A percentile compares a stretch with the other conserved stretches of the same genome.
These are phyloP conservation scores for Marsdenia floribunda DNA, from an alignment of 257 asterid species.

Conservation along the genomic window DNA sequence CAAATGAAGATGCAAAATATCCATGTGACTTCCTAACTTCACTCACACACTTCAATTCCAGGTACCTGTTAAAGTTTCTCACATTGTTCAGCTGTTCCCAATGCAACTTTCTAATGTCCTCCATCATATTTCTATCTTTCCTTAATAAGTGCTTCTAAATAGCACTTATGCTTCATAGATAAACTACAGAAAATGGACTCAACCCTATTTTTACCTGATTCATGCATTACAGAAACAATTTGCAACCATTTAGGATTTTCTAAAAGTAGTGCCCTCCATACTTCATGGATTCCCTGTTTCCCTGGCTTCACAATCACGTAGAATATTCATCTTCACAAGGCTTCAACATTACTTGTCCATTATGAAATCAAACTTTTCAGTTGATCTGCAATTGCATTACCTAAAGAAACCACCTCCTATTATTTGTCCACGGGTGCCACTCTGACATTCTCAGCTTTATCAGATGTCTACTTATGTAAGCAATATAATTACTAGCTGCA, in stretches of 20 bases:
- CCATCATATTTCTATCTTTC: neutral
- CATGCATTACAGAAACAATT: neutral
- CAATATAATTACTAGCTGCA: slow-evolving; percentile 1
- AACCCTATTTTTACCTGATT: neutral
- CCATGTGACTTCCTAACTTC: neutral
- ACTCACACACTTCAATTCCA: neutral
- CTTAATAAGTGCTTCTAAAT: neutral
- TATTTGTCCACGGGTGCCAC: neutral
- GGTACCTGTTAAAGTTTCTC: neutral
- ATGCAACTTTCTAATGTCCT: neutral
- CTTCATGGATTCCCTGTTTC: neutral
- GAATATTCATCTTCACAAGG: neutral
- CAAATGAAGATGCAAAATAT: neutral
- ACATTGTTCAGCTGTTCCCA: neutral
- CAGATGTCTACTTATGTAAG: neutral
- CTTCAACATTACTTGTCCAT: no score
- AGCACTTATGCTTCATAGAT: neutral
- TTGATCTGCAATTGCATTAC: slow-evolving; percentile 1
- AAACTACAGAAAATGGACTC: neutral
- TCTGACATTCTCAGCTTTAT: neutral
- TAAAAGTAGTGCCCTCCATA: neutral
- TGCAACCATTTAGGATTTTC: neutral
- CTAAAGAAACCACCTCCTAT: slow-evolving; percentile 3
- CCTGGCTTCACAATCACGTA: neutral
- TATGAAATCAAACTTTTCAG: no score